Evolutionary conservation across 805 yeast genomes (phyloP), one percentile per base, ranked within the genome.

Genomic region (Scheffersomyces ergatensis): DNA sequence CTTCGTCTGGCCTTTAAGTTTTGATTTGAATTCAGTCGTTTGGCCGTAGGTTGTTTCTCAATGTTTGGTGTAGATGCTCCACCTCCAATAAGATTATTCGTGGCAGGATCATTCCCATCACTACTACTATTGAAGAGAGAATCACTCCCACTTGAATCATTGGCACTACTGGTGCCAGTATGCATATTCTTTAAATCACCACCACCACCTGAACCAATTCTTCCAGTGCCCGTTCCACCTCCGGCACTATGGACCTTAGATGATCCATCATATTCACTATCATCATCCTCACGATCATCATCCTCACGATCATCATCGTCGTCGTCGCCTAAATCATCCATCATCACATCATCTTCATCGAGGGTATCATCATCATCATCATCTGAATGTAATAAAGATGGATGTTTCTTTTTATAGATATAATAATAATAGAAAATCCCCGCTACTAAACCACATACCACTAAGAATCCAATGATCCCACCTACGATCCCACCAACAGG

Each of bases 401-500:
- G 63, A 44, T 56, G 64, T 41, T 55, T 60, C 48, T 64, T 66
- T 36, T 60, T 51, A 54, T 62, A 66, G 9, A 66, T 55, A 16
- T 56, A 53, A 41, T 51, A 44, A 47, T 38, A 51, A 50, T 51
- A 70, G 33, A 58, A 39, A 16, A 54, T 37, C 1, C 58, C 63
- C 13, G 48, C 65, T 2, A 58, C 30, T 2, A 60, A 29, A 6
- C 51, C 52, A 5, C 64, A 13, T 3, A 56, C 58, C 3, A 47
- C 67, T 18, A 62, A 50, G 7, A 70, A 70, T 12, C 73, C 76
- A 3, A 67, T 54, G 1, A 63, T 67, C 11, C 74, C 76, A 12
- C 76, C 76, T 2, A 64, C 72, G 15, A 69, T 61, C 4, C 60
- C 70, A 11, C 74, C 74, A 14, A 65, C 47, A 12, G 62, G 57